Conservation (phyloP, 192 early-diverging fungal species). For the Radiomyces spectabilis region DNA sequence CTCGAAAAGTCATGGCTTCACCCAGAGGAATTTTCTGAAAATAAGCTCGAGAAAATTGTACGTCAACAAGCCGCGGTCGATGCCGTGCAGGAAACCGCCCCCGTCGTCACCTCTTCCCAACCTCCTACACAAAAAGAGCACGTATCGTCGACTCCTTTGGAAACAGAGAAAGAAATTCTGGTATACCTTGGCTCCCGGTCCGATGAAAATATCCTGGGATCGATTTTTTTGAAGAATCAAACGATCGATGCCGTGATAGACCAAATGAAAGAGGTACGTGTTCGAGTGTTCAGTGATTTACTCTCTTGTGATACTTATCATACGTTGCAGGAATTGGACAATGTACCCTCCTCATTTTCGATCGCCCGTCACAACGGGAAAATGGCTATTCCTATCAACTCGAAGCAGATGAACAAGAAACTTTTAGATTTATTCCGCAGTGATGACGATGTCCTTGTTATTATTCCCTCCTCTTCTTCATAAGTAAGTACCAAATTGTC, state of each 20-base stretch:
- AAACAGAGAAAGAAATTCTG: conserved; percentile 43
- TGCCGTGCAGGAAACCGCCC: not conserved
- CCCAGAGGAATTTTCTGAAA: conserved; percentile 50
- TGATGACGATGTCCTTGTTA: conserved; percentile 41
- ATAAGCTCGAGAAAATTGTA: conserved; percentile 7
- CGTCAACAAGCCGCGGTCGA: conserved; percentile 6
- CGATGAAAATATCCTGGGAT: conserved; percentile 50
- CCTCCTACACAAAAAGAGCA: not conserved
- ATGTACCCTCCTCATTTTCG: conserved; percentile 36
- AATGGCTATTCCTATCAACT: conserved; percentile 46
- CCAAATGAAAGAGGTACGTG: conserved; percentile 34
- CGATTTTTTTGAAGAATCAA: conserved; percentile 46
- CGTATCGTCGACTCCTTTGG: not conserved
- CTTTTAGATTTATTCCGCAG: conserved; percentile 45
- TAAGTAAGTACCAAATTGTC: no score
- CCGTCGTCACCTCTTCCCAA: conserved; percentile 5
- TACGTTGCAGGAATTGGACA: conserved; percentile 61
- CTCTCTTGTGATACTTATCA: no score
- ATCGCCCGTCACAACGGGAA: conserved; percentile 51
- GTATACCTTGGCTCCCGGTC: conserved; percentile 37
- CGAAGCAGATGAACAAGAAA: conserved; percentile 48
- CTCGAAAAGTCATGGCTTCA: conserved; percentile 60
- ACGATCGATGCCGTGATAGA: conserved; percentile 30
- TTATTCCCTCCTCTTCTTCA: conserved; percentile 15
- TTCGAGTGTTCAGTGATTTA: no score